phyloP scores from a whole-genome alignment of 495 filamentous ascomycete genomes.

The Jackrogersella multiformis region DNA sequence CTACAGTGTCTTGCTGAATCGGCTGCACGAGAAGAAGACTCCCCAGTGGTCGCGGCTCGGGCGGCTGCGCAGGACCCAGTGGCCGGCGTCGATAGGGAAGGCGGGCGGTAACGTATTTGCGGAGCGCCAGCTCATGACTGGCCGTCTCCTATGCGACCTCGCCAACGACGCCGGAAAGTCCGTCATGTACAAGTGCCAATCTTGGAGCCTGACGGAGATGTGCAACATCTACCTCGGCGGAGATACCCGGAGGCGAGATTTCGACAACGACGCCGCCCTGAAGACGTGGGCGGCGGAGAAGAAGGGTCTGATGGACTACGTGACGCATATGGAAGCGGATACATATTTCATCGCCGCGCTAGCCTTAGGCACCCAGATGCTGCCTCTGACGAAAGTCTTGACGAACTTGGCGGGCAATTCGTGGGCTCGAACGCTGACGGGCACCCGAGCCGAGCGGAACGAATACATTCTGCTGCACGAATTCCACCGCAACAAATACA shows the following conservation, averaged over 20 bases:
- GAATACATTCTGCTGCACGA: conserved; percentile 99
- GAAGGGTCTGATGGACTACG: conserved; percentile 89
- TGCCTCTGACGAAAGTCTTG: conserved; percentile 91
- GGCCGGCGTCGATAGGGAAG: conserved; percentile 89
- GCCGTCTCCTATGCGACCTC: conserved; percentile 90
- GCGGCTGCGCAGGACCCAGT: conserved; percentile 79
- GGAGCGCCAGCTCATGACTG: conserved; percentile 88
- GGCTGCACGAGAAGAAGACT: conserved; percentile 88
- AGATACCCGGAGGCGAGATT: conserved; percentile 73
- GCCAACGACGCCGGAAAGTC: conserved; percentile 98
- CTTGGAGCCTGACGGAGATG: conserved; percentile 98
- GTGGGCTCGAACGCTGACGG: conserved; percentile 94
- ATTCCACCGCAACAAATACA: conserved; percentile 94
- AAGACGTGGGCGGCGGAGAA: conserved; percentile 87
- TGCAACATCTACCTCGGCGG: conserved; percentile 83
- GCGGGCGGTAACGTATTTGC: conserved; percentile 88
- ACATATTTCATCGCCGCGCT: conserved; percentile 95
- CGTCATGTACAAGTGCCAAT: conserved; percentile 95
- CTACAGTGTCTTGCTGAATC: conserved; percentile 86
- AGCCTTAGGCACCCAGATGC: conserved; percentile 85
- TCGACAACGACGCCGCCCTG: conserved; percentile 87
- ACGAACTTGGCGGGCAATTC: conserved; percentile 98
- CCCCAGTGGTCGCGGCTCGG: conserved; percentile 94
- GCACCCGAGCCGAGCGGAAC: conserved; percentile 95
- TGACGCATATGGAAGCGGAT: conserved; percentile 91